A percentile compares a stretch with the other conserved stretches of the same genome.
Evolutionary conservation across 1,284 basidiomycete genomes (phyloP).

Genomic region (Pseudomicrostroma phylloplanum): DNA sequence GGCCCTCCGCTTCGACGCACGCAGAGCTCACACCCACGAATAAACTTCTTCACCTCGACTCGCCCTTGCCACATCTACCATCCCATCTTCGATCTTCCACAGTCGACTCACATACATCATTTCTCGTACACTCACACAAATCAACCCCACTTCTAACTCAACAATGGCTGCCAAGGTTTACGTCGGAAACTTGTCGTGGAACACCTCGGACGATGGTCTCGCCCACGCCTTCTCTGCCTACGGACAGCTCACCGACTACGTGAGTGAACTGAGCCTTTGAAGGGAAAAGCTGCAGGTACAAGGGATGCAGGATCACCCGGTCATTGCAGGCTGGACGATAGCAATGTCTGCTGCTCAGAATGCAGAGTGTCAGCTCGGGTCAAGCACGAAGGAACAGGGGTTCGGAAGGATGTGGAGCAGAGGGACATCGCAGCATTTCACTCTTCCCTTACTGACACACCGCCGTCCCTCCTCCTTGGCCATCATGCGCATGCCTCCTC

Average conservation of each 20-base stretch:
- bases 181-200: conserved; percentile 51
- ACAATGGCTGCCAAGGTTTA: conserved; percentile 50
- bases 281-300: background rate
- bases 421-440: too few species aligned
- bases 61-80: too few species aligned
- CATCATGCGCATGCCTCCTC: background rate
- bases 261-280: conserved; percentile 11
- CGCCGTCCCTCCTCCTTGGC: background rate
- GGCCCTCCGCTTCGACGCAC: too few species aligned
- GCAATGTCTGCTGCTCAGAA: background rate
- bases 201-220: conserved; percentile 49
- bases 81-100: too few species aligned
- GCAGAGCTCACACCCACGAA: too few species aligned
- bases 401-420: too few species aligned
- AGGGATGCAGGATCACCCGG: background rate
- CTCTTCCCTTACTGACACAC: too few species aligned
- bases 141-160: background rate
- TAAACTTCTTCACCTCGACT: too few species aligned
- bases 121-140: background rate
- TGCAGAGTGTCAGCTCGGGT: too few species aligned
- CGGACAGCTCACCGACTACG: conserved; percentile 49
- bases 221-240: conserved; percentile 47
- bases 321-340: background rate
- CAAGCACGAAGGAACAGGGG: too few species aligned
- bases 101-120: background rate